Base-by-base conservation (phyloP, 331 rosid species). In the Ulmus americana region DNA sequence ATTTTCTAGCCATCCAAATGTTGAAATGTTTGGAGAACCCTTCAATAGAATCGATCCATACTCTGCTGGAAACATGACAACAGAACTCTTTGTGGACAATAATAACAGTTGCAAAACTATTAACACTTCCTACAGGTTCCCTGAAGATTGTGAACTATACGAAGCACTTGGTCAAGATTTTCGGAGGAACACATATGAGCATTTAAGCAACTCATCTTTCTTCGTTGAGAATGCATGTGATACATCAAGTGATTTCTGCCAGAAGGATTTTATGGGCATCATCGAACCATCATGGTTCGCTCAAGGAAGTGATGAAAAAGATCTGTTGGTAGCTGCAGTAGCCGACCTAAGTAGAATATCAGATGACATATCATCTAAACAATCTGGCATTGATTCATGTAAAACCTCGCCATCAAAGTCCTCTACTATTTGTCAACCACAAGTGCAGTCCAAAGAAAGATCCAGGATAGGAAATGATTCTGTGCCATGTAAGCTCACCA, bases 131-230 rank as follows among this genome's bases (percentile, higher is more conserved):
- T 73, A 73, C 62, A 70, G 69, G 55, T 79, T 83, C 68, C 85
- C 86, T 7, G 61, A 78, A 5, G 85, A 70, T 55, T 67, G 73
- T 69, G 97, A 82, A 75, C 84, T 85, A 73, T 83, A 80, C 69
- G 61, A 74, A 79, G 86, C 83, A 67, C 81, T 83, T 74, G 91
- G 82, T 49, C 70, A 84, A 55, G 44, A 66, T 78, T 44, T 69
- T 16, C 71, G 64, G 72, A n/a, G 57, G 40, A 70, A 65, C 20
- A 47, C 75, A 8, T 16, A 63, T 44, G 85, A 80, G 50, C 62
- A 67, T 45, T 16, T 73, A 54, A 53, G 46, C 10, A 55, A 79
- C 28, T 12, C 77, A 70, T 66, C 74, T 40, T 61, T 70, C 43
- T 59, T 70, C 12, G 45, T 46, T 43, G 75, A 70, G 57, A 82